Conservation (phyloP, 2,329 filamentous ascomycete species). For the Sarocladium oryzae region DNA sequence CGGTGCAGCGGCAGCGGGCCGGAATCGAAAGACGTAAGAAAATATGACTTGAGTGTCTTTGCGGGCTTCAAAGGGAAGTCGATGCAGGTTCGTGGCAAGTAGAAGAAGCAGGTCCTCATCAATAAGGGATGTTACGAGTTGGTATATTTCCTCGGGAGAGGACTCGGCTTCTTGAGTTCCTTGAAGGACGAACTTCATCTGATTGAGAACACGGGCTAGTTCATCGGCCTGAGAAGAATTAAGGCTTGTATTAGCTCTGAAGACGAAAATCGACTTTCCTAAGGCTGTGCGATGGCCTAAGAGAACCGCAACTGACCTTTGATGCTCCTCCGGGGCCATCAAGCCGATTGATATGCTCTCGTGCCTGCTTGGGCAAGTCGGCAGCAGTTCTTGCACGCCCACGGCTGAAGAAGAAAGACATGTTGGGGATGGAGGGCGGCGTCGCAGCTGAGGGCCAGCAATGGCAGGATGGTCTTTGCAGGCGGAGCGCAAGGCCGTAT, state of each 20-base stretch:
- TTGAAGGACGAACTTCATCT: conserved; percentile 92
- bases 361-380: conserved; percentile 50
- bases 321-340: conserved; percentile 40
- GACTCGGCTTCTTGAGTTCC: conserved; percentile 86
- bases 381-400: conserved; percentile 43
- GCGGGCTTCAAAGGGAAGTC: conserved; percentile 88
- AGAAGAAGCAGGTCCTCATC: conserved; percentile 83
- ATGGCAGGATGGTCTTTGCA: too few relatives aligned
- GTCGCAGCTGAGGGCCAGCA: too few relatives aligned
- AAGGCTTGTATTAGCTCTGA: neutral
- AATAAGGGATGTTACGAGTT: conserved; percentile 77
- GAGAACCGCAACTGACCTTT: conserved; percentile 44
- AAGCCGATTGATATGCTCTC: conserved; percentile 46
- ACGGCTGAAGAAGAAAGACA: conserved; percentile 53
- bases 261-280: too few relatives aligned
- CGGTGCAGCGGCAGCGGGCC: conserved; percentile 58
- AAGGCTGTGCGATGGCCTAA: too few relatives aligned
- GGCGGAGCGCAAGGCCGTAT: too few relatives aligned
- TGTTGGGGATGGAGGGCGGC: conserved; percentile 21
- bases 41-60: conserved; percentile 96
- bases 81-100: conserved; percentile 74
- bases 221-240: conserved; percentile 63
- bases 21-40: conserved; percentile 89
- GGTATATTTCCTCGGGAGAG: conserved; percentile 79
- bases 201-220: conserved; percentile 72